Base-by-base conservation (phyloP, 495 filamentous ascomycete species). In the Hyaloscypha variabilis region DNA sequence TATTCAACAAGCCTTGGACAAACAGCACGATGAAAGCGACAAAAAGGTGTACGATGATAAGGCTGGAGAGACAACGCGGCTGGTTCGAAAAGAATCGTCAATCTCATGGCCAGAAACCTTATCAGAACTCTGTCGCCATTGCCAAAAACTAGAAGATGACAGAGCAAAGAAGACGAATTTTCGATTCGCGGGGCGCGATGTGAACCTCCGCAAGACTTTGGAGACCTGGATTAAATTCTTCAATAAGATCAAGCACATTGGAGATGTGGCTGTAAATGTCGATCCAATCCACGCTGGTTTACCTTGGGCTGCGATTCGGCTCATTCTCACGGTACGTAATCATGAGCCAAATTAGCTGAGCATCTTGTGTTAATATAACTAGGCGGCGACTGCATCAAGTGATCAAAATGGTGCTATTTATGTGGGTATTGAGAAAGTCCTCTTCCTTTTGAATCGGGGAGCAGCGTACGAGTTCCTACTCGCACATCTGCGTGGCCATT, bases 141-240 rank as follows among this genome's bases (percentile, higher is more conserved):
- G 31, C 31, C 31, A 34, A 51, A 8, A 19, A 51, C 49, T 51
- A 6, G 49, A 51, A 51, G 49, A 51, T 3, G 19, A 51, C 49
- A 51, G 23, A 51, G 17, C 49, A 2, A 51, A 51, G 3, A 51
- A 51, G 19, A 6, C 10, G 49, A 51, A 51, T 21, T 51, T 51
- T 19, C 49, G 23, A 51, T 51, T 51, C 23, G 49, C 49, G 10
- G 49, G 49, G 11, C 49, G 49, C 23, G 49, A 51, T 2, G 49
- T 51, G 10, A 51, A 51, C 49, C 19, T 51, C 6, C 49, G 49
- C 11, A 51, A n/a, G n/a, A 51, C 49, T 8, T 51, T 51, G 49
- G 49, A 51, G n/a, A 51, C 19, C 49, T 51, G 49, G 49, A 19
- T 51, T 19, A 51, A 51, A 19, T 51, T 51, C 49, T 51, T 51